Conservation (phyloP, 805 yeast genomes). For the Ogataea paradorogensis region DNA sequence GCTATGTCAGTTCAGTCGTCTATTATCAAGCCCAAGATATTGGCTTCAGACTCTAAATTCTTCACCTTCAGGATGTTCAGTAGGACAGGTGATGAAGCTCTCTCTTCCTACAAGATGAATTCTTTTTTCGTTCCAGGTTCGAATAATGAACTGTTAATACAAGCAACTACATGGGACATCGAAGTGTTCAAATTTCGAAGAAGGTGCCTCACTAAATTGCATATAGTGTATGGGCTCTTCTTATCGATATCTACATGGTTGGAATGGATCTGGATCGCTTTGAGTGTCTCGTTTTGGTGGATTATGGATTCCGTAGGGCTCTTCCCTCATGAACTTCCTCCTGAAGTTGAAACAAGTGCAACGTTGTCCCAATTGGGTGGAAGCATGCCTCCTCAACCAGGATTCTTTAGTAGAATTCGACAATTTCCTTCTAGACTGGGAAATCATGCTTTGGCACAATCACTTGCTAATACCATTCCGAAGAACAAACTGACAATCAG, state of each 20-base stretch:
- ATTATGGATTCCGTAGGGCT: slow-evolving; percentile 13
- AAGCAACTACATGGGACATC: slow-evolving; percentile 13
- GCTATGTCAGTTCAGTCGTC: slow-evolving; percentile 26
- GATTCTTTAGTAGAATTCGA: not conserved
- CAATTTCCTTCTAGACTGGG: slow-evolving; percentile 20
- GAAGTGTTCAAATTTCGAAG: slow-evolving; percentile 19
- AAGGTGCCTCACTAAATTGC: slow-evolving; percentile 11
- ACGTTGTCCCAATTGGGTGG: slow-evolving; percentile 6
- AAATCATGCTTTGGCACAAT: slow-evolving; percentile 17
- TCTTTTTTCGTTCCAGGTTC: slow-evolving; percentile 21
- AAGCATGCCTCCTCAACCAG: not conserved
- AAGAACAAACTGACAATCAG: slow-evolving; percentile 12
- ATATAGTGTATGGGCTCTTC: slow-evolving; percentile 7
- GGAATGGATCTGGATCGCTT: not conserved
- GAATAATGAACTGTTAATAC: slow-evolving; percentile 15
- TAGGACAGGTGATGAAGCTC: slow-evolving; percentile 7
- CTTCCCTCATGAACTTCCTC: slow-evolving; percentile 7
- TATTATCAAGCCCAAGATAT: slow-evolving; percentile 27
- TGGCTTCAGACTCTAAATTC: slow-evolving; percentile 22
- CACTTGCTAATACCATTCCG: slow-evolving; percentile 26
- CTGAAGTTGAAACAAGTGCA: slow-evolving; percentile 1
- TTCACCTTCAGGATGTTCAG: slow-evolving; percentile 25
- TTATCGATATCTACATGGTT: not conserved
- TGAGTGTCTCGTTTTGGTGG: slow-evolving; percentile 20
- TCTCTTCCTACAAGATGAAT: slow-evolving; percentile 1